phyloP scores from a whole-genome alignment of 2,329 filamentous ascomycete genomes.

The Nigrograna mackinnonii region DNA sequence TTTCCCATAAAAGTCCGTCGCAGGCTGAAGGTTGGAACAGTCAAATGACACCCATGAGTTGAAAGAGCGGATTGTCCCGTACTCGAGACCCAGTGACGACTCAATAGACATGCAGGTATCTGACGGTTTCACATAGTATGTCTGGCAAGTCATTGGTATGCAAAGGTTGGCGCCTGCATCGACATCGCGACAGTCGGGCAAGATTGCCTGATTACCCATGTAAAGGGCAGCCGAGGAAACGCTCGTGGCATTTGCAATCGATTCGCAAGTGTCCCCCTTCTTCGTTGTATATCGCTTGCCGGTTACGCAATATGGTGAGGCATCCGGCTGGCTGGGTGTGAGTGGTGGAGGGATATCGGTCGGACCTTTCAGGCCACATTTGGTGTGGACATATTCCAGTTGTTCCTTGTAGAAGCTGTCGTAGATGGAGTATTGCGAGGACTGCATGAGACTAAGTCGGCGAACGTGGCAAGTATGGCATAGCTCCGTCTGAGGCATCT shows the following conservation, averaged over 20 bases:
- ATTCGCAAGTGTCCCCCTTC: constrained; percentile 8
- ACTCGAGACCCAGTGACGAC: constrained; percentile 2
- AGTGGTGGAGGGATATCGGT: neutral
- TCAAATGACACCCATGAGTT: constrained; percentile 8
- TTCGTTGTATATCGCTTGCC: constrained; percentile 9
- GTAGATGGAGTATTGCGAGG: constrained; percentile 10
- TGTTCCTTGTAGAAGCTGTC: constrained; percentile 7
- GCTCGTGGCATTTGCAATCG: constrained; percentile 5
- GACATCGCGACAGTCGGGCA: constrained; percentile 5
- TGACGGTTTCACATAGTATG: constrained; percentile 4
- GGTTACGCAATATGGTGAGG: constrained; percentile 8
- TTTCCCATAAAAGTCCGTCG: constrained; percentile 10
- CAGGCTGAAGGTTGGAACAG: constrained; percentile 7
- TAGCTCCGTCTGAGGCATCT: constrained; percentile 6
- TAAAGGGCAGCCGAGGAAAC: constrained; percentile 8
- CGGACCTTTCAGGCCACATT: neutral
- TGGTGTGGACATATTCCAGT: neutral
- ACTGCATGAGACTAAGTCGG: constrained; percentile 8
- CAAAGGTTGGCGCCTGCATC: constrained; percentile 6
- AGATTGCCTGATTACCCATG: constrained; percentile 9
- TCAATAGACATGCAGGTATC: constrained; percentile 8
- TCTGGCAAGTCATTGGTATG: constrained; percentile 8
- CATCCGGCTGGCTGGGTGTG: neutral
- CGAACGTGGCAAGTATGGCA: constrained; percentile 8
- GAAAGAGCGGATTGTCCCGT: constrained; percentile 3